phyloP scores from a whole-genome alignment of 306 rosid species.

The Mimosa pudica region DNA sequence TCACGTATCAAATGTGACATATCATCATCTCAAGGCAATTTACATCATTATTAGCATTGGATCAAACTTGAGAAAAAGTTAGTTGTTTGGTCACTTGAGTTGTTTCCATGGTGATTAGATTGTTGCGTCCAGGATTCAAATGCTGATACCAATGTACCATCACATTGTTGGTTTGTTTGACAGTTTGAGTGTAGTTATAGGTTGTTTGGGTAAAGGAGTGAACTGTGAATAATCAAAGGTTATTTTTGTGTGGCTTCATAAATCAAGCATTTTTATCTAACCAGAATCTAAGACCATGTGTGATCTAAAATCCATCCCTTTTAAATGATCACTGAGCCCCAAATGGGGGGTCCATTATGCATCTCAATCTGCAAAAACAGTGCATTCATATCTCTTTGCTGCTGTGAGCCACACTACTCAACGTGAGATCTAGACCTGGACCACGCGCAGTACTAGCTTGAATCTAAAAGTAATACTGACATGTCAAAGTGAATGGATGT shows the following conservation, averaged over 20 bases:
- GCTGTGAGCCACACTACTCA: constrained; percentile 21
- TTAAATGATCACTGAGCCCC: background rate
- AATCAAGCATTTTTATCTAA: background rate
- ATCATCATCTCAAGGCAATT: background rate
- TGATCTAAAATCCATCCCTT: constrained; percentile 1
- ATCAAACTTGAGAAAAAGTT: background rate
- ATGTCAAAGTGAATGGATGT: constrained; percentile 15
- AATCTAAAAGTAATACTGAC: constrained; percentile 6
- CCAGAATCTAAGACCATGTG: background rate
- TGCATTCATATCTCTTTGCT: background rate
- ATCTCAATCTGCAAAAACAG: background rate
- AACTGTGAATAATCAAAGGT: constrained; percentile 10
- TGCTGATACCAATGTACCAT: background rate
- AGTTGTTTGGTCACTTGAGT: constrained; percentile 5
- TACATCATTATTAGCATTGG: background rate
- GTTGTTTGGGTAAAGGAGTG: constrained; percentile 14
- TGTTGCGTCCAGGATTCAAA: background rate
- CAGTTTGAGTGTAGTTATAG: background rate
- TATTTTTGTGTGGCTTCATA: constrained; percentile 8
- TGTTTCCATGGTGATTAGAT: background rate
- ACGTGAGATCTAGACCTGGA: constrained; percentile 8
- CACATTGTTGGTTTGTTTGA: background rate
- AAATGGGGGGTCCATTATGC: constrained; percentile 8
- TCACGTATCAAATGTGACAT: background rate
- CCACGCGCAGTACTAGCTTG: background rate